phyloP scores from a whole-genome alignment of 2,329 filamentous ascomycete genomes.

The Byssochlamys sp. region DNA sequence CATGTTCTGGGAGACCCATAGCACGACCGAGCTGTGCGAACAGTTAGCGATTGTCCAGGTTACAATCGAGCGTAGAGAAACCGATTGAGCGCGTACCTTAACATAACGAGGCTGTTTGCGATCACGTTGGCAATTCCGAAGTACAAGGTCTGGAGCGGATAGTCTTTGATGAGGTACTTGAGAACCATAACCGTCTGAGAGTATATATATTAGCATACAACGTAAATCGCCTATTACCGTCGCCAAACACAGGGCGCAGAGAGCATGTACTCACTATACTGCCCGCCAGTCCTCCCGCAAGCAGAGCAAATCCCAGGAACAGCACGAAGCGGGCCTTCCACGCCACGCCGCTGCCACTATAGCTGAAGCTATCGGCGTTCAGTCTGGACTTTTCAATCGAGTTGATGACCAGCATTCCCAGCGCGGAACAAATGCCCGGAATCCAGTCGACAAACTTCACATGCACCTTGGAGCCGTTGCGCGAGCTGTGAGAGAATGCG shows the following conservation, averaged over 20 bases:
- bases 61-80: neutral
- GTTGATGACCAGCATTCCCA: constrained; percentile 65
- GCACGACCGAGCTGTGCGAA: constrained; percentile 46
- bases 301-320: constrained; percentile 59
- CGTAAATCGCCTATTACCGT: neutral
- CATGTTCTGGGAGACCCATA: constrained; percentile 64
- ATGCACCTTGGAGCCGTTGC: constrained; percentile 53
- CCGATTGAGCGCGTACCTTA: constrained; percentile 44
- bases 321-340: constrained; percentile 61
- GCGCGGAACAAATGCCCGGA: constrained; percentile 57
- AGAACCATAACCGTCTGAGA: constrained; percentile 53
- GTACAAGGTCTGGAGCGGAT: constrained; percentile 54
- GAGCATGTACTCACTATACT: constrained; percentile 43
- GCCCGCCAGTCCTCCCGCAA: constrained; percentile 59
- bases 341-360: constrained; percentile 56
- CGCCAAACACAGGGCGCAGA: constrained; percentile 1
- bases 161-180: constrained; percentile 55
- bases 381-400: constrained; percentile 60
- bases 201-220: constrained; percentile 4
- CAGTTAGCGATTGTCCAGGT: constrained; percentile 13
- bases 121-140: constrained; percentile 59
- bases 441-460: constrained; percentile 66
- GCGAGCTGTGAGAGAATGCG: constrained; percentile 52
- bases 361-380: constrained; percentile 55
- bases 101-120: constrained; percentile 56